A percentile compares a stretch with the other conserved stretches of the same genome.
Conservation (phyloP, 371 early-diverging fungal genomes). For the Dinochytrium kinnereticum region DNA sequence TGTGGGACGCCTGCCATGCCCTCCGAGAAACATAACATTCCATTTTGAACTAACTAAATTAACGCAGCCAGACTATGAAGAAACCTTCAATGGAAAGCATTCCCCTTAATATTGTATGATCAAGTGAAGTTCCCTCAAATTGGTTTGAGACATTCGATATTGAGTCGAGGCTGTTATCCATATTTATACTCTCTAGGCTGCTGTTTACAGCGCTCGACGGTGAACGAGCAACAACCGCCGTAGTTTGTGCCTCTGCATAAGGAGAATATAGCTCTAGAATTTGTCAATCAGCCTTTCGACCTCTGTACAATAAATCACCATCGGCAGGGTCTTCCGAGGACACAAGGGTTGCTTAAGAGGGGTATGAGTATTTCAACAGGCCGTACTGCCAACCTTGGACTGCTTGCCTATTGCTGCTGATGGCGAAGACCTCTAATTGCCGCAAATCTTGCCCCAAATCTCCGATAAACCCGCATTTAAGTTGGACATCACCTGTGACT, state of each 20-base stretch:
- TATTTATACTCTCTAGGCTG: background rate
- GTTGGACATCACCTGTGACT: conserved; percentile 48
- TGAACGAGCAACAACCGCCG: background rate
- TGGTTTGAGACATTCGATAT: background rate
- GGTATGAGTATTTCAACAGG: conserved; percentile 16
- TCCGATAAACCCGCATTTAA: conserved; percentile 45
- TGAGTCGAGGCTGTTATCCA: conserved; percentile 3
- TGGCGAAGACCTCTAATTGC: conserved; percentile 22
- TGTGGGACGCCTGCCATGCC: too few relatives aligned
- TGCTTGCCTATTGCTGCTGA: conserved; percentile 11
- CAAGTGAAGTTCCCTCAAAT: conserved; percentile 3
- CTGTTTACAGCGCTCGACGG: background rate
- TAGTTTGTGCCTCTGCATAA: background rate
- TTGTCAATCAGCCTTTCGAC: background rate
- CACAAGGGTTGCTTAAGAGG: conserved; percentile 32
- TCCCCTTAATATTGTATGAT: conserved; percentile 5
- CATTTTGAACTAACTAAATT: background rate
- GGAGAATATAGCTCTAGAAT: conserved; percentile 5
- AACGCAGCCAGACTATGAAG: too few relatives aligned
- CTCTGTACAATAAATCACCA: too few relatives aligned
- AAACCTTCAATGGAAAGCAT: conserved; percentile 16
- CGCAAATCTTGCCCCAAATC: conserved; percentile 31
- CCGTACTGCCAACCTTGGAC: conserved; percentile 1
- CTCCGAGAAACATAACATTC: too few relatives aligned
- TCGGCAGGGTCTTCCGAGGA: conserved; percentile 45